Percentiles rank a stretch among this genome's conserved stretches.
These are phyloP conservation scores for Kluyveromyces aestuarii DNA, from an alignment of 805 yeast genomes.

Conservation along the genomic window DNA sequence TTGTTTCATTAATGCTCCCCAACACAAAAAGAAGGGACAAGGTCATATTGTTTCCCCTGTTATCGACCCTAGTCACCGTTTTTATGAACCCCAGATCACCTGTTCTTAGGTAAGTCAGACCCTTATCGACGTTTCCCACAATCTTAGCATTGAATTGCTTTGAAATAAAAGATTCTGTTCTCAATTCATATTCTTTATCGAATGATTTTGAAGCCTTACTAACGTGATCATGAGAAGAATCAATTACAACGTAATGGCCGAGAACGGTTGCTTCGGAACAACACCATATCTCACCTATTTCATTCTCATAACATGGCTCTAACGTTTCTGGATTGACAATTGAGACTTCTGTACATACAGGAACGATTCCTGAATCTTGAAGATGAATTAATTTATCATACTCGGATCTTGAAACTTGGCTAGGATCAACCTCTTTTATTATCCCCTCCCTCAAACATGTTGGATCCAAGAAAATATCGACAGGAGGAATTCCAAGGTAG, in stretches of 20 bases:
- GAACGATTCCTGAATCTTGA: slow-evolving; percentile 94
- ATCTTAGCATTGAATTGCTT: slow-evolving; percentile 58
- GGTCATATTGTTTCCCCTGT: slow-evolving; percentile 31
- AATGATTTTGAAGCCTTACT: slow-evolving; percentile 9
- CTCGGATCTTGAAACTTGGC: slow-evolving; percentile 5
- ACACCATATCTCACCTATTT: slow-evolving; percentile 96
- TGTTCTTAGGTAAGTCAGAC: slow-evolving; percentile 65
- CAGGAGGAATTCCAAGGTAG: slow-evolving; percentile 80
- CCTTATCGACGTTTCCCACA: slow-evolving; percentile 49
- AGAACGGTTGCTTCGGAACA: slow-evolving; percentile 75
- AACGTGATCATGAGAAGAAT: neutral
- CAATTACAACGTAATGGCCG: slow-evolving; percentile 38
- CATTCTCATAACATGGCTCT: slow-evolving; percentile 74
- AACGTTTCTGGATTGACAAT: slow-evolving; percentile 92
- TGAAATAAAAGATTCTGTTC: slow-evolving; percentile 41
- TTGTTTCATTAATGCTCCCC: slow-evolving; percentile 77
- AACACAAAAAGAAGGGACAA: slow-evolving; percentile 77
- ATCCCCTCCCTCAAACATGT: slow-evolving; percentile 85
- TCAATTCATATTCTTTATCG: slow-evolving; percentile 25
- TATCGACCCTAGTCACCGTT: slow-evolving; percentile 43
- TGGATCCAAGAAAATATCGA: slow-evolving; percentile 80
- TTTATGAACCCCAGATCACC: slow-evolving; percentile 94
- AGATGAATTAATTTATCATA: slow-evolving; percentile 47
- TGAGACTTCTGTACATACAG: slow-evolving; percentile 87
- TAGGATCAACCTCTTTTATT: slow-evolving; percentile 65